Percentiles rank a stretch among this genome's conserved stretches.
These are phyloP conservation scores for Phoma herbarum DNA, from an alignment of 2,329 filamentous ascomycete genomes.

Conservation along the genomic window DNA sequence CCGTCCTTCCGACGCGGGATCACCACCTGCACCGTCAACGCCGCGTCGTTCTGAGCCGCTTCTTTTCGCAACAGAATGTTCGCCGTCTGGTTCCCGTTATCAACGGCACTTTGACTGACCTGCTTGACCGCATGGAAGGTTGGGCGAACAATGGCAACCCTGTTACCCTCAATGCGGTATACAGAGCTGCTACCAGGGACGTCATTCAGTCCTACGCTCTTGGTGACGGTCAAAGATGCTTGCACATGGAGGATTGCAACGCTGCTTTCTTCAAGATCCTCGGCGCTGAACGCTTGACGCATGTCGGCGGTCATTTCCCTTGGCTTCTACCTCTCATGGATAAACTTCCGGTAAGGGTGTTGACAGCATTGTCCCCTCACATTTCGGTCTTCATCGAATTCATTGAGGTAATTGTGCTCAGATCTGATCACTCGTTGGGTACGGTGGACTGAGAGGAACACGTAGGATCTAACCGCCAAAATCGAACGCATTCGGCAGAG, in stretches of 20 bases:
- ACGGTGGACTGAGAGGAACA: no score
- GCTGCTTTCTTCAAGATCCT: background rate
- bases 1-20: constrained; percentile 12
- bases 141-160: constrained; percentile 4
- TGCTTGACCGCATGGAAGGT: constrained; percentile 7
- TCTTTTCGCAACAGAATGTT: constrained; percentile 15
- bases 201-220: constrained; percentile 12
- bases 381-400: background rate
- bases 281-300: background rate
- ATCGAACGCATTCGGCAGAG: background rate
- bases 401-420: background rate
- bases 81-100: constrained; percentile 11
- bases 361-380: background rate
- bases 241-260: constrained; percentile 10
- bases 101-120: constrained; percentile 5
- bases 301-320: background rate
- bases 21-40: constrained; percentile 13
- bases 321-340: background rate
- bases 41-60: constrained; percentile 11
- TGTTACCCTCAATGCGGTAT: constrained; percentile 7
- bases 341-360: background rate
- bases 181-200: constrained; percentile 15
- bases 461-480: background rate
- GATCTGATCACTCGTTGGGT: background rate
- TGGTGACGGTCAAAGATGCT: constrained; percentile 18